phyloP scores from a whole-genome alignment of 2,329 filamentous ascomycete genomes.

The Fusarium xylarioides region DNA sequence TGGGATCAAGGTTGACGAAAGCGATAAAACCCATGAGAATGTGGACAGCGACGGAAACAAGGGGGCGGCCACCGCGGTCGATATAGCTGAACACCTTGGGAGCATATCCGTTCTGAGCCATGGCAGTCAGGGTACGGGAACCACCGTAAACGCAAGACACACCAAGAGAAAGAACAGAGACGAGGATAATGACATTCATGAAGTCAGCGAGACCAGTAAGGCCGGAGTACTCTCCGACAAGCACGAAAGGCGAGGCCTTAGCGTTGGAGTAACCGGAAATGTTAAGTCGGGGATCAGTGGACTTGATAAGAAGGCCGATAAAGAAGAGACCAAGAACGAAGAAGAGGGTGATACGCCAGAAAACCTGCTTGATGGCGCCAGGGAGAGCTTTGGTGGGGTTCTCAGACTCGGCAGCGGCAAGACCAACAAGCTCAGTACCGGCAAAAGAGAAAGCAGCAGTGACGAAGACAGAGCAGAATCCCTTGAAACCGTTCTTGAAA shows the following conservation, averaged over 20 bases:
- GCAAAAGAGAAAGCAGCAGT: conserved; percentile 77
- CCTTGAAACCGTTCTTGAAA: conserved; percentile 77
- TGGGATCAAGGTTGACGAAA: conserved; percentile 56
- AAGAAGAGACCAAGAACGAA: conserved; percentile 61
- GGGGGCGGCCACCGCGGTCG: conserved; percentile 62
- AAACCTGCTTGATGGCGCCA: conserved; percentile 79
- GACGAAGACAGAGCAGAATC: conserved; percentile 75
- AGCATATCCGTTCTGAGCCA: conserved; percentile 64
- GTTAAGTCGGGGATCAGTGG: conserved; percentile 55
- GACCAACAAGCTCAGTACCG: conserved; percentile 74
- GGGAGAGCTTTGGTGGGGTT: conserved; percentile 78
- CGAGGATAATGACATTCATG: conserved; percentile 64
- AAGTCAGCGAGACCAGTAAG: conserved; percentile 59
- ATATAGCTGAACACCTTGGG: conserved; percentile 63
- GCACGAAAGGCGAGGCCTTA: conserved; percentile 60
- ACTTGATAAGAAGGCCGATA: conserved; percentile 57
- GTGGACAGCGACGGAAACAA: conserved; percentile 55
- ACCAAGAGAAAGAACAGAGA: conserved; percentile 64
- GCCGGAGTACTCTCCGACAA: conserved; percentile 59
- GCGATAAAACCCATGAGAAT: conserved; percentile 60
- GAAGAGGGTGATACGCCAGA: conserved; percentile 62
- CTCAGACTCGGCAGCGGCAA: conserved; percentile 73
- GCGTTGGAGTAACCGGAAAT: conserved; percentile 39
- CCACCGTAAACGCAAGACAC: conserved; percentile 65
- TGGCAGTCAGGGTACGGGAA: conserved; percentile 63